phyloP scores from a whole-genome alignment of 73 alveolate genomes.

The Paramecium pentaurelia region DNA sequence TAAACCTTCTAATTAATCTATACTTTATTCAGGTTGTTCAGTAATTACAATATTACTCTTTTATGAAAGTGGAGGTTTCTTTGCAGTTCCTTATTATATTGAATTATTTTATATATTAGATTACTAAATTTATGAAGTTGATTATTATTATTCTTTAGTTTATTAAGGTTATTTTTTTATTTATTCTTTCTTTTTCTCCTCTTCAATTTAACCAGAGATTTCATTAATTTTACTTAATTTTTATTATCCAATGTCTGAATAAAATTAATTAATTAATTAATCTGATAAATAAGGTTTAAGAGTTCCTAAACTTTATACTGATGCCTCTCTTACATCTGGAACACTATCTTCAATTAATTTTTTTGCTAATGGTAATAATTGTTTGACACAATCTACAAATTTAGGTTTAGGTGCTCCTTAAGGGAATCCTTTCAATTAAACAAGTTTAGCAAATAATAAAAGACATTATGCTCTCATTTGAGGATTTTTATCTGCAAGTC shows the following conservation, averaged over 20 bases:
- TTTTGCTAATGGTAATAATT: slow-evolving; percentile 31
- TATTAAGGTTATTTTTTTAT: not conserved
- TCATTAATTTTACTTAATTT: not conserved
- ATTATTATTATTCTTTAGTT: slow-evolving; percentile 30
- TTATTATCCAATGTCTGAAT: not conserved
- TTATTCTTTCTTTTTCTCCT: slow-evolving; percentile 26
- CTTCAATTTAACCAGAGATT: slow-evolving; percentile 26
- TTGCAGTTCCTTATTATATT: not conserved
- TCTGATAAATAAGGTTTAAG: slow-evolving; percentile 37
- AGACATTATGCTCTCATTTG: slow-evolving; percentile 7
- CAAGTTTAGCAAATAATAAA: not conserved
- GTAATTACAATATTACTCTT: not conserved
- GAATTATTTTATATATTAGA: not conserved
- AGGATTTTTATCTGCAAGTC: slow-evolving; percentile 51
- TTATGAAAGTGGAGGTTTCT: not conserved
- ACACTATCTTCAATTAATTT: slow-evolving; percentile 58
- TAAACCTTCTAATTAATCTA: not conserved
- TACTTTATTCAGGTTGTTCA: not conserved
- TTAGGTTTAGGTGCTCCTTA: not conserved
- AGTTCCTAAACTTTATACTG: slow-evolving; percentile 48
- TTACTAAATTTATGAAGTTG: not conserved
- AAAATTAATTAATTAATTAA: not conserved
- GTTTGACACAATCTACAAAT: not conserved
- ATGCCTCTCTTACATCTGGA: slow-evolving; percentile 57
- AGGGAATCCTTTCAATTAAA: not conserved